These are phyloP conservation scores for Arabidopsis lyrata DNA, from an alignment of 441 rosid genomes.

Conservation along the genomic window DNA sequence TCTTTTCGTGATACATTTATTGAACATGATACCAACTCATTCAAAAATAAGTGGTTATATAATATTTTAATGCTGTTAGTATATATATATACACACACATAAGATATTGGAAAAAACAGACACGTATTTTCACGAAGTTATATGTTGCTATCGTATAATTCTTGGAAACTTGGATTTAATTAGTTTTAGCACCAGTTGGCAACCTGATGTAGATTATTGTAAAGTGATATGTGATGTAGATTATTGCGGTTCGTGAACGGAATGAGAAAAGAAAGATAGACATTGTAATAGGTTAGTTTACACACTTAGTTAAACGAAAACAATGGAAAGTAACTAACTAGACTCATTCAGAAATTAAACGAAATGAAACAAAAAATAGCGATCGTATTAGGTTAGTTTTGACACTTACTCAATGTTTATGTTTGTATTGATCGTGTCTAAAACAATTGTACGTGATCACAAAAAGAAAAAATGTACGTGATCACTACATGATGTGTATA, in stretches of 20 bases:
- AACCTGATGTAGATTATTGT: neutral
- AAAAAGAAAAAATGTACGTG: no score
- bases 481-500: no score
- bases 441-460: no score
- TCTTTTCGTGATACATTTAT: conserved; percentile 9
- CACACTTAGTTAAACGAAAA: no score
- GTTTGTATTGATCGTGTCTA: no score
- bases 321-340: neutral
- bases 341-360: neutral
- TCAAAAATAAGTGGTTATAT: neutral
- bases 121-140: conserved; percentile 43
- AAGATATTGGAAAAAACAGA: conserved; percentile 20
- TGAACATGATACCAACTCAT: conserved; percentile 46
- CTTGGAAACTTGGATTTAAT: neutral
- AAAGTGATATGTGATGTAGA: neutral
- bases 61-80: neutral
- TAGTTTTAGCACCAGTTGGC: neutral
- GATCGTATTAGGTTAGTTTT: neutral
- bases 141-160: neutral
- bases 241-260: neutral
- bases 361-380: neutral
- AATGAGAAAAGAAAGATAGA: neutral
- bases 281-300: neutral
- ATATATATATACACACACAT: neutral
- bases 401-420: no score